Evolutionary conservation across 192 early-diverging fungal species (phyloP).

Genomic region (Entophlyctis helioformis): DNA sequence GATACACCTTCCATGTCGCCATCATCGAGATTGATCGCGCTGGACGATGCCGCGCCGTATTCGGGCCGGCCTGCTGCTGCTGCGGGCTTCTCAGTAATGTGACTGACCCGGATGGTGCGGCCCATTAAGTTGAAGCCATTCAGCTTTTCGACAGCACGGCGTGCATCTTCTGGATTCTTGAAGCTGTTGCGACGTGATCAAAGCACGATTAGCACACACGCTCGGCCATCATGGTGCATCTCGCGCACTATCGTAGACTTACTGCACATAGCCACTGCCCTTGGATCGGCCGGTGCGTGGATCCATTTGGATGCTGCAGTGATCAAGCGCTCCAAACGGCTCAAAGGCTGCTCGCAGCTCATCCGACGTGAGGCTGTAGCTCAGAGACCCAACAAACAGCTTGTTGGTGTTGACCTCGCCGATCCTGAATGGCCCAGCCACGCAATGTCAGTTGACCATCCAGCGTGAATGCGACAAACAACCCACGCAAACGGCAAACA

Average conservation of each 20-base stretch:
- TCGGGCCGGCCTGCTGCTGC: background rate
- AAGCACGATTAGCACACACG: background rate
- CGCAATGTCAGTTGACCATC: conserved; percentile 12
- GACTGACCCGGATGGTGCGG: conserved; percentile 52
- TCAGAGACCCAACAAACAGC: conserved; percentile 36
- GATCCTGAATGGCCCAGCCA: no score
- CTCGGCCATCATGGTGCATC: conserved; percentile 9
- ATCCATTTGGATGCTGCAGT: conserved; percentile 71
- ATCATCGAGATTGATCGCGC: conserved; percentile 22
- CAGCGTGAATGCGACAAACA: background rate
- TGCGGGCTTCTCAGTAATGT: conserved; percentile 57
- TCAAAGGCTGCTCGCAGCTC: conserved; percentile 76
- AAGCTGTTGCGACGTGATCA: conserved; percentile 27
- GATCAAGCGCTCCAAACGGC: conserved; percentile 73
- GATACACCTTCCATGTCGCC: conserved; percentile 46
- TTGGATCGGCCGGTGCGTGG: conserved; percentile 57
- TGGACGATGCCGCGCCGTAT: background rate
- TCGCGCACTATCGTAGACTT: background rate
- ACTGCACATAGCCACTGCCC: conserved; percentile 75
- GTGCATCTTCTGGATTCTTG: conserved; percentile 56
- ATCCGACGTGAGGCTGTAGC: conserved; percentile 33
- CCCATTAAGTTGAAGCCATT: conserved; percentile 76
- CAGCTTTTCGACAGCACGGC: conserved; percentile 66
- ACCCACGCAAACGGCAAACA: no score
- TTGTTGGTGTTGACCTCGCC: conserved; percentile 9